Evolutionary conservation across 2,329 filamentous ascomycete genomes (phyloP), one percentile per base, ranked within the genome.

Genomic region (Saccharata proteae): DNA sequence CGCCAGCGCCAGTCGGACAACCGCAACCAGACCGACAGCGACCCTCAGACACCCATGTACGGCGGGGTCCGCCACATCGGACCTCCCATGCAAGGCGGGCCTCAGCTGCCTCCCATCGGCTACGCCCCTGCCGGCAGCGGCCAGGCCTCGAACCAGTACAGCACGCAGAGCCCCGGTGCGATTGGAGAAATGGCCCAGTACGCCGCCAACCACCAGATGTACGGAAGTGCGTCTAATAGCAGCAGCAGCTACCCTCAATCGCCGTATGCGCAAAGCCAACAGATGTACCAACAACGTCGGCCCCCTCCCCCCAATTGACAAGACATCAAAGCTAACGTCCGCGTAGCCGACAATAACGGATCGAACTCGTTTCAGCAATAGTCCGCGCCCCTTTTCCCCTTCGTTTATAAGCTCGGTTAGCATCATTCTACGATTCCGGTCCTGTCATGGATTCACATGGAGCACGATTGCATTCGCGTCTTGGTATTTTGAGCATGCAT

Each of bases 1-100:
- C 71, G 78, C 42, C 70, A 77, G 40, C 80, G 86, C 35, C 77
- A 76, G 55, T 71, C 71, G 17, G 76, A 67, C 36, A 65, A 60
- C 7, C 71, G 43, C 52, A 66, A 44, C 27, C 62, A 69, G 30
- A 68, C 69, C 28, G 54, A 74, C 59, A 52, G 69, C 36, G 29
- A 32, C 26, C 29, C 34, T 14, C 29, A 36, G 26, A 61, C 56
- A 32, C 49, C 59, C 26, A 50, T 53, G 28, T 58, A 59, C 28
- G 51, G 58, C 43, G 43, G 61, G 51, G 53, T 65, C 57, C 52
- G 61, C 42, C 47, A 57, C 43, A 60, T 63, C 40, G 59, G 49
- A 19, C 48, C 53, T 21, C 57, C 58, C 37, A 59, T 57, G n/a
- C 54, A 58, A 32, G 54, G 57, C 32, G 61, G 60, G 23, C 61